Evolutionary conservation across 495 filamentous ascomycete species (phyloP).

Genomic region (Bombardia bombarda): DNA sequence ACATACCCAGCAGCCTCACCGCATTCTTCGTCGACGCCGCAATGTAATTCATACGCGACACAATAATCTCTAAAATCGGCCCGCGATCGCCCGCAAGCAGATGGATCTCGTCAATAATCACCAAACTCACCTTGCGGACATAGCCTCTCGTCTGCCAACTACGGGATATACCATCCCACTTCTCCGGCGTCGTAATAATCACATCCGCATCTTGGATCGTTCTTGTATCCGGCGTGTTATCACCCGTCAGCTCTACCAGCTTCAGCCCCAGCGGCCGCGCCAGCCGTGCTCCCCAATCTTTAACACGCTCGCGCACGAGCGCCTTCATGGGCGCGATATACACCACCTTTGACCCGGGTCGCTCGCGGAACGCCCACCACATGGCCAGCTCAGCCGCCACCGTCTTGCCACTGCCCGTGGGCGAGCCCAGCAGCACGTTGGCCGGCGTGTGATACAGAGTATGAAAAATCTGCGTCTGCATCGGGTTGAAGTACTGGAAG

Average conservation of each 20-base stretch:
- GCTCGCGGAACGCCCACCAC: constrained; percentile 99
- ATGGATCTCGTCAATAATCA: constrained; percentile 99
- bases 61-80: constrained; percentile 97
- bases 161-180: constrained; percentile 99
- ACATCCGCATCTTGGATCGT: constrained; percentile 94
- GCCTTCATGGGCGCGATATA: constrained; percentile 99
- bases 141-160: constrained; percentile 97
- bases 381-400: constrained; percentile 95
- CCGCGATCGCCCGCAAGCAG: constrained; percentile 90
- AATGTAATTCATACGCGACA: constrained; percentile 99
- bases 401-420: constrained; percentile 95
- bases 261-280: constrained; percentile 77
- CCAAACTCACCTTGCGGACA: constrained; percentile 87
- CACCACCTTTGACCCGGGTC: constrained; percentile 92
- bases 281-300: constrained; percentile 88
- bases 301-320: constrained; percentile 89
- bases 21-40: constrained; percentile 83
- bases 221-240: constrained; percentile 94
- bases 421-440: constrained; percentile 94
- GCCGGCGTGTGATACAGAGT: constrained; percentile 82
- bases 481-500: constrained; percentile 96
- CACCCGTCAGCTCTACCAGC: constrained; percentile 93
- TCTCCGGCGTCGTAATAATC: constrained; percentile 97
- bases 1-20: constrained; percentile 93
- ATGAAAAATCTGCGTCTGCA: constrained; percentile 99